Evolutionary conservation across 2,329 filamentous ascomycete genomes (phyloP), one percentile per base, ranked within the genome.

Genomic region (Aureobasidium uvarum): DNA sequence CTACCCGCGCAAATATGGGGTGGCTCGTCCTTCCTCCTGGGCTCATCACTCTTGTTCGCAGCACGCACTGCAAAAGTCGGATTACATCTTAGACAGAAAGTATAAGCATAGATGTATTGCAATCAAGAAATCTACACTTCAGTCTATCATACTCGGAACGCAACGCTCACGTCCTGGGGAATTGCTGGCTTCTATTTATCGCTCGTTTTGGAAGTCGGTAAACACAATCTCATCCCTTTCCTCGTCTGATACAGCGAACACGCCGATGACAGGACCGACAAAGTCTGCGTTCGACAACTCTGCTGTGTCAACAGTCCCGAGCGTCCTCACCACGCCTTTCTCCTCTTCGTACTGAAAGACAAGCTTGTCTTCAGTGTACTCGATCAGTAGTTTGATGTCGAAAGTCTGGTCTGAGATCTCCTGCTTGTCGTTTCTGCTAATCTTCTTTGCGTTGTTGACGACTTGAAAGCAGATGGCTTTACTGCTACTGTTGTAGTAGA

Each of bases 1-100:
- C 65, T 81, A 2, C 71, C 72, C 25, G 81, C 80, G 20, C 80
- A 82, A 64, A 72, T 81, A 33, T 83, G 77, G 71, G 79, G 74
- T n/a, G 79, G 77, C 1, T 67, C 68, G 6, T 72, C 68, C 7
- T 74, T 75, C 66, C 58, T 73, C 36, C 23, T 73, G 0, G 73
- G 73, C 2, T 68, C 67, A 5, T 58, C 65, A 1, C 59, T 73
- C n/a, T 65, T 75, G 4, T 54, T 73, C 2, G 70, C 69, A 5
- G 73, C 73, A 5, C 66, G 73, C 14, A 68, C 71, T 16, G 68
- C 71, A 6, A 70, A 73, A 41, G 72, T 72, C 5, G 74, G 74
- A 0, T 72, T 71, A 68, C 66, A 69, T 43, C 64, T 71, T 16
- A 70, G 67, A 45, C 69, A 68, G 0, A 71, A 70, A 48, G 71